Evolutionary conservation across 352 stramenopile genomes (phyloP).

Genomic region (Pythium phragmiticola): DNA sequence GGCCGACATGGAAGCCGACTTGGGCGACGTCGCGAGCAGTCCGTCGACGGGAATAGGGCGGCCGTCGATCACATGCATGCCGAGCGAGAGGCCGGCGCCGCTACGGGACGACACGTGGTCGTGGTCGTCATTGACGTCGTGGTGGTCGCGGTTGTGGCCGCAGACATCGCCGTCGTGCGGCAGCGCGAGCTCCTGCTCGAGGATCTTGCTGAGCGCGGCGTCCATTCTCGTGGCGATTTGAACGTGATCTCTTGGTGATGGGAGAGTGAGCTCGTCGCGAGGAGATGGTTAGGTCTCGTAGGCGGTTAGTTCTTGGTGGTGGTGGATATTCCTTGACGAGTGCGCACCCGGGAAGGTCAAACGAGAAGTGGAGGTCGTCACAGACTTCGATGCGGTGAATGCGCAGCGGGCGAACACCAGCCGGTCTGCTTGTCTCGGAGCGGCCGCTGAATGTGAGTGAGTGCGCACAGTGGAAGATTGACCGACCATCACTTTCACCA

Average conservation of each 20-base stretch:
- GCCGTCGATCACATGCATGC: conserved; percentile 30
- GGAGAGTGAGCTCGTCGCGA: not conserved
- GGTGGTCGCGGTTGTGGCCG: conserved; percentile 18
- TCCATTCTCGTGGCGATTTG: conserved; percentile 9
- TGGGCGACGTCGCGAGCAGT: conserved; percentile 26
- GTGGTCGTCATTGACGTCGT: conserved; percentile 9
- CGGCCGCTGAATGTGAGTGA: not conserved
- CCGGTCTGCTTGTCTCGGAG: not conserved
- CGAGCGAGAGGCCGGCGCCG: conserved; percentile 10
- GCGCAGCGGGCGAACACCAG: conserved; percentile 2
- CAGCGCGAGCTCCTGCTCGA: conserved; percentile 25
- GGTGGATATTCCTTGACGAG: not conserved
- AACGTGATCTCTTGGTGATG: too few relatives aligned
- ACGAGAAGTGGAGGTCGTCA: conserved; percentile 9
- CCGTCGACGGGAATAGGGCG: conserved; percentile 16
- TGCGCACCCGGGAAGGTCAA: conserved; percentile 2
- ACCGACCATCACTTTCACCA: conserved; percentile 18
- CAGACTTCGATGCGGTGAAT: conserved; percentile 1
- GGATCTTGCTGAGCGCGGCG: conserved; percentile 25
- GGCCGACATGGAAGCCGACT: conserved; percentile 22
- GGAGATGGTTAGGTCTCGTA: not conserved
- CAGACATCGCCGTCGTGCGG: conserved; percentile 27
- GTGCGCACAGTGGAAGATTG: not conserved
- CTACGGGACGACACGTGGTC: not conserved
- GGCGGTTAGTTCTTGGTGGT: not conserved